phyloP scores from a whole-genome alignment of 108 stramenopile genomes.

The Fistulifera pelliculosa region DNA sequence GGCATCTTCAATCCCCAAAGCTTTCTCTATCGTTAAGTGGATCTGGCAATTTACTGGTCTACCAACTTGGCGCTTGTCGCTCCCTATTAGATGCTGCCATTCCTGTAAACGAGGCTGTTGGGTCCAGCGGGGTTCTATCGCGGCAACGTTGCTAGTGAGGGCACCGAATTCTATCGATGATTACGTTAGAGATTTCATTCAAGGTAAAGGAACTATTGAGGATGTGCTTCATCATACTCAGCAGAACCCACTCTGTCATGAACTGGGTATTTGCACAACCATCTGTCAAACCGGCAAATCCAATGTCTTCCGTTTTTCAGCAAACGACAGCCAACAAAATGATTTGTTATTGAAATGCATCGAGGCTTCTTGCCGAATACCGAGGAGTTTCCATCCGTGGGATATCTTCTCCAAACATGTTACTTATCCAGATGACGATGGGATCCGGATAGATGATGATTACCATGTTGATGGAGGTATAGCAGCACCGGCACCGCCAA shows the following conservation, averaged over 20 bases:
- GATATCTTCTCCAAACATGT: constrained; percentile 22
- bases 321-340: neutral
- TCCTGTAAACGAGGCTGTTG: constrained; percentile 25
- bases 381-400: constrained; percentile 41
- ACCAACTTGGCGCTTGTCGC: no score
- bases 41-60: no score
- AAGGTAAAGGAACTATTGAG: no score
- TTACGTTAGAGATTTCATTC: constrained; percentile 26
- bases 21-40: no score
- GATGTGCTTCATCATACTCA: constrained; percentile 6
- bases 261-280: constrained; percentile 39
- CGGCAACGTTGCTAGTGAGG: constrained; percentile 25
- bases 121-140: constrained; percentile 55
- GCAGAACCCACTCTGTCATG: no score
- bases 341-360: constrained; percentile 21
- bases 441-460: constrained; percentile 32
- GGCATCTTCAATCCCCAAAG: no score
- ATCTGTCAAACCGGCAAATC: constrained; percentile 32
- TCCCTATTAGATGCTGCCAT: no score
- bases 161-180: constrained; percentile 37
- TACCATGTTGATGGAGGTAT: constrained; percentile 52
- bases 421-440: constrained; percentile 40
- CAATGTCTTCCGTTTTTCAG: constrained; percentile 33
- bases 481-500: constrained; percentile 36
- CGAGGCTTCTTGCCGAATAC: constrained; percentile 50